Evolutionary conservation across 441 rosid genomes (phyloP).

Genomic region (Raphanus hybrid): DNA sequence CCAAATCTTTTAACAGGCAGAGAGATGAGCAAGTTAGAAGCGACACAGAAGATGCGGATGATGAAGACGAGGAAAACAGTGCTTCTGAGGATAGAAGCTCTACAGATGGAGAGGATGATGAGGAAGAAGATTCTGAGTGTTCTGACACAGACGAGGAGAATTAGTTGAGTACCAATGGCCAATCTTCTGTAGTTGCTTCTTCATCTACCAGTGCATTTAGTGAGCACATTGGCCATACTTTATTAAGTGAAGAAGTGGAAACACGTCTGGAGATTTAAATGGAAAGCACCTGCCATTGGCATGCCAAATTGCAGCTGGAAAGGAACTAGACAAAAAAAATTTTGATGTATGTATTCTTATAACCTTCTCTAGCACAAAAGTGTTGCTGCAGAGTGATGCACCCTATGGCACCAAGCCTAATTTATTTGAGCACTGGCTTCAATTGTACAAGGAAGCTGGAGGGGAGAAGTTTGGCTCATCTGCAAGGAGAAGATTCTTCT

Average conservation of each 20-base stretch:
- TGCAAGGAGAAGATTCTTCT: neutral
- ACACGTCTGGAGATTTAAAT: neutral
- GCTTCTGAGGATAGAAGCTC: neutral
- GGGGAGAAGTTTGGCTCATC: neutral
- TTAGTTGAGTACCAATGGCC: neutral
- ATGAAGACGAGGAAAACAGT: constrained; percentile 31
- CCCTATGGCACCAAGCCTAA: neutral
- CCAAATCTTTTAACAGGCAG: constrained; percentile 39
- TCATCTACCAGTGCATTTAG: neutral
- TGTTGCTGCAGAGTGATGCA: neutral
- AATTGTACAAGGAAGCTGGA: neutral
- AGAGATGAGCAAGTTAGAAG: constrained; percentile 13
- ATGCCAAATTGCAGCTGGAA: neutral
- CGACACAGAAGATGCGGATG: too few species aligned
- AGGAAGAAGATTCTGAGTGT: neutral
- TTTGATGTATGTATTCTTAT: neutral
- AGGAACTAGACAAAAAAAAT: neutral
- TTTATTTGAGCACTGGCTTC: neutral
- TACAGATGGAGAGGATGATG: constrained; percentile 34
- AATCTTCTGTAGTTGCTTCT: neutral
- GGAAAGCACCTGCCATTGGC: constrained; percentile 1
- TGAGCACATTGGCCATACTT: neutral
- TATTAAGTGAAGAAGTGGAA: neutral
- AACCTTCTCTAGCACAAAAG: neutral
- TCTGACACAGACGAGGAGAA: neutral